Percentiles rank a stretch among this genome's conserved stretches.
phyloP scores from a whole-genome alignment of 331 rosid species.

The Telfairia occidentalis region DNA sequence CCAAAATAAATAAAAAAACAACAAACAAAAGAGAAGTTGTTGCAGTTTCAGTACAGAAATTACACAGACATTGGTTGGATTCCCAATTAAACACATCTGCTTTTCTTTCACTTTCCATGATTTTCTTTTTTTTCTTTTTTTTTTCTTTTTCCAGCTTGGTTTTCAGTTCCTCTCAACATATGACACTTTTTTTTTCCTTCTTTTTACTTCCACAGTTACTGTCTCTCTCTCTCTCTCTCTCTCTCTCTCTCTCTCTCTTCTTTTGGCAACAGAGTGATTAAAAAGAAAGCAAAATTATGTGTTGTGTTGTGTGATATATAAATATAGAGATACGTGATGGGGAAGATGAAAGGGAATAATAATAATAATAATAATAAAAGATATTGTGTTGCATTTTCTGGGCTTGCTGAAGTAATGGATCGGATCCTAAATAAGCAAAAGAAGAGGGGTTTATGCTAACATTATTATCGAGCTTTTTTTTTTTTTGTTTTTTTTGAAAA shows the following conservation, averaged over 20 bases:
- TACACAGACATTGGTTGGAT: background rate
- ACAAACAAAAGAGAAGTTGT: background rate
- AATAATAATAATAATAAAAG: background rate
- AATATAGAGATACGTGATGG: conserved; percentile 8
- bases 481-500: too few relatives aligned
- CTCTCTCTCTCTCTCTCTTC: conserved; percentile 14
- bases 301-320: background rate
- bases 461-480: background rate
- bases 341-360: conserved; percentile 11
- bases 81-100: background rate
- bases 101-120: conserved; percentile 12
- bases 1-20: background rate
- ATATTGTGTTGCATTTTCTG: background rate
- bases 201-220: conserved; percentile 13
- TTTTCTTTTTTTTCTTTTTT: background rate
- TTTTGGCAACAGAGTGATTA: conserved; percentile 17
- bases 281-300: background rate
- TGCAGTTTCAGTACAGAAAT: background rate
- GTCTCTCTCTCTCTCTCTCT: conserved; percentile 7
- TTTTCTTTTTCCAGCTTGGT: conserved; percentile 10
- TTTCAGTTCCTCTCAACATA: conserved; percentile 8
- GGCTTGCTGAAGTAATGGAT: background rate
- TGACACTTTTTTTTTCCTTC: background rate
- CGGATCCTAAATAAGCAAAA: background rate
- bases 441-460: background rate